These are phyloP conservation scores for Cenchrus americanus DNA, from an alignment of 176 grass and related monocot genomes.

Conservation along the genomic window DNA sequence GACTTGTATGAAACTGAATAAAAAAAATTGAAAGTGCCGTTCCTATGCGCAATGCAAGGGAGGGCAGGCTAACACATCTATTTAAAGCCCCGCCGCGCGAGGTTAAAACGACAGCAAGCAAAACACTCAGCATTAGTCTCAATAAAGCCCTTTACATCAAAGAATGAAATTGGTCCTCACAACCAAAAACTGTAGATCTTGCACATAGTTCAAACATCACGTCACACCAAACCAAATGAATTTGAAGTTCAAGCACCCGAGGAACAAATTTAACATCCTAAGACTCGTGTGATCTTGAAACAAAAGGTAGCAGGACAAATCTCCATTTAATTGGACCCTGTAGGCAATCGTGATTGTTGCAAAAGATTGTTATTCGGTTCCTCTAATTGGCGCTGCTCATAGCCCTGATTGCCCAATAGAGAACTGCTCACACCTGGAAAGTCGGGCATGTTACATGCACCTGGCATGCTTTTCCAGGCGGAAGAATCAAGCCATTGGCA, in stretches of 20 bases:
- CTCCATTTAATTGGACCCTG: background rate
- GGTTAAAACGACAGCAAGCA: background rate
- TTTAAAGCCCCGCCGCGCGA: background rate
- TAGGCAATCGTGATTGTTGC: background rate
- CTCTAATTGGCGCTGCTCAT: background rate
- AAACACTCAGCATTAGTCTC: background rate
- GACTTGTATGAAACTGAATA: too few species aligned
- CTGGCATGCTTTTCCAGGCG: slow-evolving; percentile 46
- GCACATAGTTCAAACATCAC: background rate
- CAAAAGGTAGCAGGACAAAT: background rate
- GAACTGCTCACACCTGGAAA: slow-evolving; percentile 9
- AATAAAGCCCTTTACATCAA: slow-evolving; percentile 5
- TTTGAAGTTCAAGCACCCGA: background rate
- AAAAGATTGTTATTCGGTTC: too few species aligned
- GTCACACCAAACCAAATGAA: background rate
- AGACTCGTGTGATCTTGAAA: background rate
- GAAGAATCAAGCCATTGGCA: slow-evolving; percentile 7
- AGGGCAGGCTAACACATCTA: background rate
- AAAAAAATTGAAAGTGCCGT: background rate
- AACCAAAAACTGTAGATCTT: background rate
- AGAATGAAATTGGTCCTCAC: background rate
- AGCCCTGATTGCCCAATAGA: background rate
- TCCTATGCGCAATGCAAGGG: background rate
- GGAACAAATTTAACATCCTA: background rate
- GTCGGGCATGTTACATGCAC: slow-evolving; percentile 32